Evolutionary conservation across 108 stramenopile species (phyloP), one percentile per base, ranked within the genome.

Genomic region (Nannochloropsis oceanica): DNA sequence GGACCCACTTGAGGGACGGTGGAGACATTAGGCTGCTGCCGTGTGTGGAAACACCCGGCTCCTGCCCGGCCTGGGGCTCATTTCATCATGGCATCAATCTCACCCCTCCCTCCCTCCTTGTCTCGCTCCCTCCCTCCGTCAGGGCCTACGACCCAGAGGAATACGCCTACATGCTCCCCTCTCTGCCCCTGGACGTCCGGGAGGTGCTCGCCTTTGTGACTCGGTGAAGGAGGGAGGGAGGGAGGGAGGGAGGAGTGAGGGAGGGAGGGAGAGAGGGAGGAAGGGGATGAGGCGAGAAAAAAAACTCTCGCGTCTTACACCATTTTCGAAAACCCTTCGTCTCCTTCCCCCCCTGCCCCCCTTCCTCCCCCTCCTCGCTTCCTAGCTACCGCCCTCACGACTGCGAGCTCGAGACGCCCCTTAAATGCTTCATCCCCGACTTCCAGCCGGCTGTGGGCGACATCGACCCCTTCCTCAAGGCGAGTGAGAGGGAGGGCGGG

Each of bases 391-490:
- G 93, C 79, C 92, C 94, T 18, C 93, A 93, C 80, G 93, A 94
- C 8, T 84, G 93, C 25, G 93, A 95, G 26, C 89, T 94, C 22
- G 92, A 94, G 25, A 93, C 94, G 80, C 86, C 91, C 27, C 89
- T 95, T 24, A 93, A 92, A 85, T 92, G 93, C 80, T 95, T 94
- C 84, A 91, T 94, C 22, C 95, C 94, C 13, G 92, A 91, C 82
- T 94, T 92, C 84, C 94, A 94, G 82, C 94, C 94, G 24, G 93
- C 95, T 0, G 87, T 95, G 8, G 94, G 94, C 22, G 93, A 94
- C n/a, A 93, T 94, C 82, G 94, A 95, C 81, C 92, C 94, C n/a
- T 94, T 95, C 83, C 73, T 95, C 82, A 95, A 94, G 84, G 89
- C 89, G 9, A 87, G 46, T 50, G 0, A 0, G 59, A 9, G 44